Base-by-base conservation (phyloP, 2,329 filamentous ascomycete genomes). In the Cyphellophora europaea region DNA sequence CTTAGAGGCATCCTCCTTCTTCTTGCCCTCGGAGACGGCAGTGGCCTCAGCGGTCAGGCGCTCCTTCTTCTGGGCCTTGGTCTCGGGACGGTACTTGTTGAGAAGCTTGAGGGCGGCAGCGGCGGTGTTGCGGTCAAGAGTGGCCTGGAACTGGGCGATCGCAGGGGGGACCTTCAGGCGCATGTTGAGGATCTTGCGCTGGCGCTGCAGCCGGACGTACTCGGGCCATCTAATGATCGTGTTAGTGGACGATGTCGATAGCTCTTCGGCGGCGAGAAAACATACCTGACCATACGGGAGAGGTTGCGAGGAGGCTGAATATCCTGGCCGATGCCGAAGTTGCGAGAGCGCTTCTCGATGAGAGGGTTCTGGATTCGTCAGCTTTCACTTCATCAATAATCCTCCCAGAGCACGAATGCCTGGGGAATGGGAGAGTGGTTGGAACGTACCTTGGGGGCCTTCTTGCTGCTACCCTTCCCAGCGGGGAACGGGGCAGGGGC, bases 1-100 rank as follows among this genome's bases (percentile, higher is more conserved):
- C 86, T 96, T 96, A 82, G 78, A 85, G 64, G 93, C 89, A 59
- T 94, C 88, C 78, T 98, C 93, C 84, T 96, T 96, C 84, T 96
- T 98, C 84, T 96, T 95, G 68, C 93, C 91, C 69, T 96, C 88
- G 65, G 87, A 80, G 65, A 98, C 79, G 59, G 91, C 93, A 56
- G 88, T 94, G 50, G 93, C 91, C 79, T 98, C 91, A 78, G 94
- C 87, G 66, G 84, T 79, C 51, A 98, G 77, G 71, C 91, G 87
- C 76, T 98, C 93, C 81, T 96, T 98, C 86, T 98, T 98, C 82
- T 96, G 89, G 56, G 75, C 72, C 81, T 95, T 96, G 68, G 85
- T 93, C 79, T 98, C 91, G 53, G 91, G 91, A 58, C 89, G 87
- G 82, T 98, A 98, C 79, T 98, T 98, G 84, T 94, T 93, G 63